A percentile compares a stretch with the other conserved stretches of the same genome.
These are phyloP conservation scores for Hansfordia pulvinata DNA, from an alignment of 2,329 filamentous ascomycete species.

Conservation along the genomic window DNA sequence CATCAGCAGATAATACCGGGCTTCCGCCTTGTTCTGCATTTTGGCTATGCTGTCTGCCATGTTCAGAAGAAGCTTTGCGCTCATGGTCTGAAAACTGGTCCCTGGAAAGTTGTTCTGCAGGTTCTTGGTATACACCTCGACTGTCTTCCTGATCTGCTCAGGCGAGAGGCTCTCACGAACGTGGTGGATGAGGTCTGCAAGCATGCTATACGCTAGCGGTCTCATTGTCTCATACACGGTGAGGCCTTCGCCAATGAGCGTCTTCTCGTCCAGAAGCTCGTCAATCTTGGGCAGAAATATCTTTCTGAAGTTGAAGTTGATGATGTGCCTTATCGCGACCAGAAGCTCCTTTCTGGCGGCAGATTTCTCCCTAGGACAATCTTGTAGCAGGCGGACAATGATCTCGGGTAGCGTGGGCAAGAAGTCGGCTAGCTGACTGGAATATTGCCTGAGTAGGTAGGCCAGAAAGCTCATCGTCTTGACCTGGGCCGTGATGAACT, in stretches of 20 bases:
- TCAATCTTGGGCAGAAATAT: constrained; percentile 94
- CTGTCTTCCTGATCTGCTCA: constrained; percentile 87
- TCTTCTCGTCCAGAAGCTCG: constrained; percentile 85
- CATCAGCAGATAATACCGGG: constrained; percentile 89
- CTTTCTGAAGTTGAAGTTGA: constrained; percentile 96
- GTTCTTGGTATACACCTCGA: constrained; percentile 95
- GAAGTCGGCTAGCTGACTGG: constrained; percentile 78
- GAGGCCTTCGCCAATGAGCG: constrained; percentile 85
- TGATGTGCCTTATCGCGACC: constrained; percentile 94
- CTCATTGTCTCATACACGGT: constrained; percentile 96
- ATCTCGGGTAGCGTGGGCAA: constrained; percentile 74
- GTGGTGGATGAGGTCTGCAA: constrained; percentile 95
- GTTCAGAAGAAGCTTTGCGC: constrained; percentile 88
- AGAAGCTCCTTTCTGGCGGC: constrained; percentile 86
- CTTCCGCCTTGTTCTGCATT: constrained; percentile 84
- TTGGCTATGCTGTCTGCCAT: constrained; percentile 98
- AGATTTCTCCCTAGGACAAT: constrained; percentile 90
- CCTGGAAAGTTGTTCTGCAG: constrained; percentile 91
- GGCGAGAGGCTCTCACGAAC: constrained; percentile 79
- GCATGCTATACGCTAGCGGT: constrained; percentile 93
- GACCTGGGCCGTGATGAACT: constrained; percentile 95
- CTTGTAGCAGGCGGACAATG: constrained; percentile 79
- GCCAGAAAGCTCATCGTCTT: constrained; percentile 99
- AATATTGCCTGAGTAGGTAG: constrained; percentile 79
- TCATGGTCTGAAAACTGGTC: constrained; percentile 99